Evolutionary conservation across 768 basidiomycete species (phyloP), one percentile per base, ranked within the genome.

Genomic region (Lactarius indigo): DNA sequence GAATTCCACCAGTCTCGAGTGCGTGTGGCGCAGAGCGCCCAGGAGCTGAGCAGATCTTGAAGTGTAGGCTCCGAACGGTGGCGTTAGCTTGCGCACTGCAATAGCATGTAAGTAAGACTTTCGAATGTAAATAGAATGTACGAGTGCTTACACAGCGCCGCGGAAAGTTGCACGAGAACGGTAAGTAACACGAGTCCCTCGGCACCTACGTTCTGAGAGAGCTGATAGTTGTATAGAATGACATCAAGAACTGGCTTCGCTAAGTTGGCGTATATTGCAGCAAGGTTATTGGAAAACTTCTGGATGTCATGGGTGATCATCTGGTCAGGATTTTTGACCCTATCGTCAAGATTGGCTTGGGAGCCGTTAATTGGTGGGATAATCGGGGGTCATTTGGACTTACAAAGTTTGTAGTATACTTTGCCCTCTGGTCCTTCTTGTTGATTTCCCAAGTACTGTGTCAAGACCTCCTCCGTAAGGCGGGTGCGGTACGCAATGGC

Each of bases 251-350:
- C 82, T 8, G 96, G 96, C 77, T 98, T 98, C 31, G 95, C 95
- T 44, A 98, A 78, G 75, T 98, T 98, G 18, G 88, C 85, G 76
- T 98, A 98, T 41, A 98, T 95, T 20, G 93, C 93, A 15, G 96
- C 94, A 7, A 98, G 84, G 73, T 93, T 89, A 5, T 84, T 84
- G 17, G 93, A 92, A 78, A 97, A 98, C 61, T 89, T 90, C 75
- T 96, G 92, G 57, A 98, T 94, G 76, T 98, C 96, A 65, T 96
- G 89, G 2, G 94, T 96, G 61, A 97, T 92, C 90, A 95, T 94
- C 90, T 97, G 94, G 75, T 98, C 95, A 18, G 93, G 90, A 72
- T 98, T 97, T 81, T 94, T 94, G 59, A 98, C 94, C 59, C 96
- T 82, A 74, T 98, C 96, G 74, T 98, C 96, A 71, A 98, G 78